phyloP scores from a whole-genome alignment of 2,329 filamentous ascomycete species.

The Gnomoniopsis smithogilvyi region DNA sequence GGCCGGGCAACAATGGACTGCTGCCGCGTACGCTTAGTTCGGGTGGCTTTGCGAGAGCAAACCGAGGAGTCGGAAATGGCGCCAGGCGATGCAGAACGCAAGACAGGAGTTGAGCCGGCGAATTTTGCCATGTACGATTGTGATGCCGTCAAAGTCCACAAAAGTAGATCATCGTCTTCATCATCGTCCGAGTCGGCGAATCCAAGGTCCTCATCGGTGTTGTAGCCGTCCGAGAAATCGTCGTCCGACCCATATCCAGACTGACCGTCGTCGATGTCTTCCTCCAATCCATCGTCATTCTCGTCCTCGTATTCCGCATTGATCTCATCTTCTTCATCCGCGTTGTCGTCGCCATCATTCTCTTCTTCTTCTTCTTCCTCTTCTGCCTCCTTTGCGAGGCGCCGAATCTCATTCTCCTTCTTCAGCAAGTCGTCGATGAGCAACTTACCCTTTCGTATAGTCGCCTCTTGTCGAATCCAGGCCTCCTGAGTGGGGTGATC shows the following conservation, averaged over 20 bases:
- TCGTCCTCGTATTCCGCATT: constrained; percentile 46
- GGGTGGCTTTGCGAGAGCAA: constrained; percentile 35
- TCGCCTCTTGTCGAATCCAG: constrained; percentile 74
- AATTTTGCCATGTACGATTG: constrained; percentile 36
- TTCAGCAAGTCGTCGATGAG: constrained; percentile 86
- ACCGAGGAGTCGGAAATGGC: constrained; percentile 60
- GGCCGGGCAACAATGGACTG: constrained; percentile 56
- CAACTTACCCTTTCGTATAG: constrained; percentile 64
- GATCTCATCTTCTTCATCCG: constrained; percentile 37
- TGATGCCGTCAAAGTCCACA: constrained; percentile 42
- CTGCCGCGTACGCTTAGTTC: constrained; percentile 23
- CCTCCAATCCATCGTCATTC: constrained; percentile 46
- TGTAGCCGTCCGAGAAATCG: constrained; percentile 64
- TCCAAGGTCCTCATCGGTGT: constrained; percentile 69
- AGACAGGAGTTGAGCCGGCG: constrained; percentile 32
- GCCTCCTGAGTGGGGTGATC: constrained; percentile 80
- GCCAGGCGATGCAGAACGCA: constrained; percentile 37
- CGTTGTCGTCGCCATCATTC: constrained; percentile 51
- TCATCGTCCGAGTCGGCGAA: constrained; percentile 69
- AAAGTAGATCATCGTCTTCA: constrained; percentile 62
- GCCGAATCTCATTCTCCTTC: constrained; percentile 86
- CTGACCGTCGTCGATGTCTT: constrained; percentile 51
- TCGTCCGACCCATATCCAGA: constrained; percentile 59
- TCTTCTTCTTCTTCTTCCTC: constrained; percentile 79
- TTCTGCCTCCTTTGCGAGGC: constrained; percentile 83